phyloP scores from a whole-genome alignment of 768 basidiomycete genomes.

The Naganishia vishniacii region DNA sequence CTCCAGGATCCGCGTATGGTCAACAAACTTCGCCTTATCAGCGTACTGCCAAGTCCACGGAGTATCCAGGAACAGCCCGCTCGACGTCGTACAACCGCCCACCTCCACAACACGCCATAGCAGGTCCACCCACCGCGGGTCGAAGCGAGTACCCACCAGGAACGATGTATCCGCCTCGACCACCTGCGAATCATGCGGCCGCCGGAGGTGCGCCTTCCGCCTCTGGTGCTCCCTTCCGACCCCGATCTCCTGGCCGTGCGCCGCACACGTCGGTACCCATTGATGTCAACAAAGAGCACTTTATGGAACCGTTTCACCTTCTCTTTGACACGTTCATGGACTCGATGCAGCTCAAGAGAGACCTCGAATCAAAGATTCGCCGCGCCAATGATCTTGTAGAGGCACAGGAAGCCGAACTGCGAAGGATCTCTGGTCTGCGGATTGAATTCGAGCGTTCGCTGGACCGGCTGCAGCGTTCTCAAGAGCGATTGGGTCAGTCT shows the following conservation, averaged over 20 bases:
- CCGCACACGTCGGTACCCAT: background rate
- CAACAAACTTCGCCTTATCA: background rate
- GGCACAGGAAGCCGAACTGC: conserved; percentile 26
- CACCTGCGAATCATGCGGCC: background rate
- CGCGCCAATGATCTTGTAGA: conserved; percentile 28
- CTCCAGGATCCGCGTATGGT: conserved; percentile 4
- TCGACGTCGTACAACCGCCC: conserved; percentile 3
- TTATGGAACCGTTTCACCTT: conserved; percentile 25
- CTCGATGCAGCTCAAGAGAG: conserved; percentile 22
- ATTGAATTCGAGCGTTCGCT: conserved; percentile 17
- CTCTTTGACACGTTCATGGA: conserved; percentile 28
- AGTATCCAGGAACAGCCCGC: background rate
- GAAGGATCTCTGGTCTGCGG: conserved; percentile 16
- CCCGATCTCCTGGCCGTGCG: background rate
- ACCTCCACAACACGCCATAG: background rate
- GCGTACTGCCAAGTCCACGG: background rate
- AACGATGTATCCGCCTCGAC: conserved; percentile 11
- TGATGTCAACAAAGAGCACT: conserved; percentile 14
- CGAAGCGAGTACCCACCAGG: conserved; percentile 14
- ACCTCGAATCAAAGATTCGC: conserved; percentile 25
- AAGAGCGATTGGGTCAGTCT: background rate
- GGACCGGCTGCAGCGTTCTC: conserved; percentile 8
- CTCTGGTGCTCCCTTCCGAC: background rate
- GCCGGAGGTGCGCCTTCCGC: background rate
- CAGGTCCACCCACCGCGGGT: background rate